A percentile compares a stretch with the other conserved stretches of the same genome.
These are phyloP conservation scores for Boletus rufocinnamomeus DNA, from an alignment of 768 basidiomycete genomes.

Conservation along the genomic window DNA sequence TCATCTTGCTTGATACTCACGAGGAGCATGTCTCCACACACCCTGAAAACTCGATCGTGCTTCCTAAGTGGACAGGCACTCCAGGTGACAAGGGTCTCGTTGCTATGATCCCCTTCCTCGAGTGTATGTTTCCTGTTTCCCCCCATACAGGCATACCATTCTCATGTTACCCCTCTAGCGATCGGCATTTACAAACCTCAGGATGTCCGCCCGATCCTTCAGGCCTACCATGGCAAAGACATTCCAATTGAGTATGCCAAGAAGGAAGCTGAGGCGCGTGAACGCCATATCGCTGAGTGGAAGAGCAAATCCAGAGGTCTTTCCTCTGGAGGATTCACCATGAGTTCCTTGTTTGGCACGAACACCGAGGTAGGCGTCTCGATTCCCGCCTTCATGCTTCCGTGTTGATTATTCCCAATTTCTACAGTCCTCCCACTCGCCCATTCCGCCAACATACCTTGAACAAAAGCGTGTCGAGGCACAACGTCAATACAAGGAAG, in stretches of 20 bases:
- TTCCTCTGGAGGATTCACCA: conserved; percentile 42
- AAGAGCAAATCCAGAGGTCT: conserved; percentile 46
- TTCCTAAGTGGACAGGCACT: conserved; percentile 87
- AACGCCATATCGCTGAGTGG: conserved; percentile 81
- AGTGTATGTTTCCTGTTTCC: conserved; percentile 54
- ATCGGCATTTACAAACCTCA: conserved; percentile 87
- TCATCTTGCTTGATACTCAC: conserved; percentile 83
- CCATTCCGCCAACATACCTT: conserved; percentile 50
- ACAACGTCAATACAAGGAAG: conserved; percentile 52
- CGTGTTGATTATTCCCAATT: background rate
- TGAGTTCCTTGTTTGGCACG: conserved; percentile 46
- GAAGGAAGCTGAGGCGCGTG: conserved; percentile 82
- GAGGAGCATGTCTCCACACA: conserved; percentile 76
- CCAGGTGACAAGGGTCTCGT: conserved; percentile 75
- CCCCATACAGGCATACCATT: background rate
- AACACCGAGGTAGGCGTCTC: conserved; percentile 31
- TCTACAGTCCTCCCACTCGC: conserved; percentile 27
- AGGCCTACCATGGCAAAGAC: conserved; percentile 84
- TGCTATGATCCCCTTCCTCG: conserved; percentile 96
- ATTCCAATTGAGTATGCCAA: conserved; percentile 88
- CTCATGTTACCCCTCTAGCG: conserved; percentile 47
- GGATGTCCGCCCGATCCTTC: conserved; percentile 86
- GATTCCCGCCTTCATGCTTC: background rate
- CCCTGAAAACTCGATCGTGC: conserved; percentile 83
- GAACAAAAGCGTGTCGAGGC: conserved; percentile 54